Conservation (phyloP, 371 early-diverging fungal genomes). For the Mortierella sp. region DNA sequence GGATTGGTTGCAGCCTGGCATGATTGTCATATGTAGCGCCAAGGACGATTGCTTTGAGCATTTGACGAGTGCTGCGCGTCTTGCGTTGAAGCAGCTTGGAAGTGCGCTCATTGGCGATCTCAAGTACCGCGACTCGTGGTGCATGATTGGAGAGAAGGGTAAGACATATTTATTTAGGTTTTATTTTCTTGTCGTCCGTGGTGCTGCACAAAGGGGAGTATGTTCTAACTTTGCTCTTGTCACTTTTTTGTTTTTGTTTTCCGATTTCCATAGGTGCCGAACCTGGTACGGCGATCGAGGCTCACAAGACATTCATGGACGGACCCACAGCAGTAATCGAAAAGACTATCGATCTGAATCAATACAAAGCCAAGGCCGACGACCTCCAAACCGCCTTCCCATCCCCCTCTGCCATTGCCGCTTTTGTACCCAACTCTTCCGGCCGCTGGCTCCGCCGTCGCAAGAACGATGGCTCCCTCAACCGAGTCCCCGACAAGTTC, state of each 20-base stretch:
- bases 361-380: conserved; percentile 43
- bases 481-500: conserved; percentile 84
- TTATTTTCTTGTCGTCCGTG: not conserved
- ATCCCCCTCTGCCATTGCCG: conserved; percentile 58
- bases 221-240: conserved; percentile 7
- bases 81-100: conserved; percentile 75
- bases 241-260: not conserved
- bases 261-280: conserved; percentile 27
- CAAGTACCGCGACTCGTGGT: conserved; percentile 85
- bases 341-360: conserved; percentile 56
- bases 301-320: conserved; percentile 61
- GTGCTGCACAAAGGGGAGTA: not conserved
- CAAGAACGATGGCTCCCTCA: conserved; percentile 89
- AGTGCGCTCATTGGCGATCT: conserved; percentile 67
- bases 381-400: conserved; percentile 48
- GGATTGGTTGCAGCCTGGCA: conserved; percentile 71
- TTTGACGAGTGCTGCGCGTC: conserved; percentile 68
- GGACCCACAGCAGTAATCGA: conserved; percentile 68
- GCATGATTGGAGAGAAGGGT: conserved; percentile 82
- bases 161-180: conserved; percentile 18
- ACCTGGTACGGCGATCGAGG: conserved; percentile 49
- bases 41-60: conserved; percentile 84
- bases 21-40: conserved; percentile 75
- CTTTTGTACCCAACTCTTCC: conserved; percentile 72
- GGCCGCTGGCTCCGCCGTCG: conserved; percentile 86